Base-by-base conservation (phyloP, 108 stramenopile genomes). In the Chaetoceros muelleri region DNA sequence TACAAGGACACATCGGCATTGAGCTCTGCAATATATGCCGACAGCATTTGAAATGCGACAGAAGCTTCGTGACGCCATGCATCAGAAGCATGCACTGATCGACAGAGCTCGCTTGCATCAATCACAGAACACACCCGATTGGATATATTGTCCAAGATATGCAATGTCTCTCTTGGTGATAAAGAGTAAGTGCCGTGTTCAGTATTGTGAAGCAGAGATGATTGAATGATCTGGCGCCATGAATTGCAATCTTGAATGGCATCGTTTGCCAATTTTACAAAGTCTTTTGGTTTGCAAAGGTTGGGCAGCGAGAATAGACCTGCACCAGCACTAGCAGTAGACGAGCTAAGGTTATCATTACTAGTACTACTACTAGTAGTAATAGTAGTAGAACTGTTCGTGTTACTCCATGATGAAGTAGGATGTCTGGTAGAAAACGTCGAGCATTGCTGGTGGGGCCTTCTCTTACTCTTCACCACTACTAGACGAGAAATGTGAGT, bases 41-140 rank as follows among this genome's bases (percentile, higher is more conserved):
- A 75, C 18, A 97, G 52, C 5, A 74, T 29, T 25, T 60, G 59
- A 59, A 95, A 96, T 17, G 93, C 84, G 23, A 74, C 65, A 21
- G 80, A 58, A 18, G 96, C 95, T 1, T 72, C 76, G 1, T 79
- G 55, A 24, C 96, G 58, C 82, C 89, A 94, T 48, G 61, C 61
- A 1, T 72, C 55, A 48, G 57, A 63, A 17, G 80, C 73, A 67
- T 97, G 96, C 0, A 82, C 88, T 19, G 80, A 91, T 8, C 95
- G 84, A 61, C 89, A 88, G 1, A 97, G 55, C 59, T 97, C 96
- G 17, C 94, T 90, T 2, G 96, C 94, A 67, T 97, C 96, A 55
- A 97, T 95, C 48, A 95, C 93, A 58, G 87, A 85, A 72, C 96
- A 97, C 2, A 97, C 82, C 8, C 68, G 63, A 50, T 84, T 87